phyloP scores from a whole-genome alignment of 192 early-diverging fungal species.

The Coemansia sp. region DNA sequence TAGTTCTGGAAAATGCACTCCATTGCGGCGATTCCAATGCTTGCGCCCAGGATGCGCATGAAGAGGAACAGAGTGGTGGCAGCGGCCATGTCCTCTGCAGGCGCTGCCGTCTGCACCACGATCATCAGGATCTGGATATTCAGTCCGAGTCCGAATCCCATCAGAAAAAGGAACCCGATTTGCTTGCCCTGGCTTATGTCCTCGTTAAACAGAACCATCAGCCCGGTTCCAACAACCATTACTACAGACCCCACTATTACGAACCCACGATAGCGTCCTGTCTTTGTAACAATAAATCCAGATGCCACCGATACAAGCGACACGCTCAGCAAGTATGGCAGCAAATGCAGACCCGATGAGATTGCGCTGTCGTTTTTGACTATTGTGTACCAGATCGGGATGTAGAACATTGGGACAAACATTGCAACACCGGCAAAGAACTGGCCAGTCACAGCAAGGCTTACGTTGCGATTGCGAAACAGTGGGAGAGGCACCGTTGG shows the following conservation, averaged over 20 bases:
- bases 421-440: slow-evolving; percentile 62
- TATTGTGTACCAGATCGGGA: slow-evolving; percentile 65
- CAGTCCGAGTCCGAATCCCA: slow-evolving; percentile 60
- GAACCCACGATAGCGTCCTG: slow-evolving; percentile 54
- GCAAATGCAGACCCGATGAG: slow-evolving; percentile 59
- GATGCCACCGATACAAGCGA: slow-evolving; percentile 58
- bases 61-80: slow-evolving; percentile 68
- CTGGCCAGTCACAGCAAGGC: slow-evolving; percentile 47
- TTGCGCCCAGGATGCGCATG: slow-evolving; percentile 61
- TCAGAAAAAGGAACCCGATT: slow-evolving; percentile 57
- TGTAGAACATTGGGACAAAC: slow-evolving; percentile 61
- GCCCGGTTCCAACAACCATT: slow-evolving; percentile 56
- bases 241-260: slow-evolving; percentile 58
- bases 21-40: slow-evolving; percentile 61
- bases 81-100: slow-evolving; percentile 59
- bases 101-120: slow-evolving; percentile 66
- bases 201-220: slow-evolving; percentile 61
- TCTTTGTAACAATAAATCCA: slow-evolving; percentile 55
- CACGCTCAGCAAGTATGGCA: slow-evolving; percentile 62
- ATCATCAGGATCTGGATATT: slow-evolving; percentile 64
- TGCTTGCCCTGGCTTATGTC: slow-evolving; percentile 52
- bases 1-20: slow-evolving; percentile 59
- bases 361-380: slow-evolving; percentile 59
- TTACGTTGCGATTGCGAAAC: slow-evolving; percentile 61
- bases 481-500: slow-evolving; percentile 58